Conservation (phyloP, 176 grass and related monocot genomes). For the Musa troglodytarum region DNA sequence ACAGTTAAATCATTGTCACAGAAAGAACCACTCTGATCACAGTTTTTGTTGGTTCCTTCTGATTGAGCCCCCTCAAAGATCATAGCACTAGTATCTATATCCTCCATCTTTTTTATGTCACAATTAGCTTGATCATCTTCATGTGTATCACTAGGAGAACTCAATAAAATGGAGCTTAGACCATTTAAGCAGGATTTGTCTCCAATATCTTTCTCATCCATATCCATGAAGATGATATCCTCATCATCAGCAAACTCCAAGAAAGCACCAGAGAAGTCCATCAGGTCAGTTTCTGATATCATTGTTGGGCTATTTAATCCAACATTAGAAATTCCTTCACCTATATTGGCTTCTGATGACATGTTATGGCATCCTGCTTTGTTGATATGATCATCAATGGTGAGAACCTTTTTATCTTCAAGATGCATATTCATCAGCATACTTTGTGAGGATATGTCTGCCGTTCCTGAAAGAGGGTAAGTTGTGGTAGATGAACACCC, state of each 20-base stretch:
- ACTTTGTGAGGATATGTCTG: slow-evolving; percentile 21
- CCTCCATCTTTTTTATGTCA: slow-evolving; percentile 25
- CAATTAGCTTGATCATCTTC: slow-evolving; percentile 22
- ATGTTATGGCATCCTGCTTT: slow-evolving; percentile 21
- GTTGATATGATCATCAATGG: slow-evolving; percentile 32
- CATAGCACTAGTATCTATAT: slow-evolving; percentile 12
- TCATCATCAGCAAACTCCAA: slow-evolving; percentile 41
- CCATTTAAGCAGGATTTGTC: slow-evolving; percentile 2
- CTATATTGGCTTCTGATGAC: slow-evolving; percentile 28
- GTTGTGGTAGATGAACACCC: slow-evolving; percentile 33
- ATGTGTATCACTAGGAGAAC: slow-evolving; percentile 45
- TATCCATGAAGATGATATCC: slow-evolving; percentile 47
- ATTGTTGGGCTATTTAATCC: slow-evolving; percentile 27
- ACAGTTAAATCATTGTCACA: slow-evolving; percentile 20
- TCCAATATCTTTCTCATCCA: slow-evolving; percentile 27
- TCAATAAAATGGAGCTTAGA: slow-evolving; percentile 31
- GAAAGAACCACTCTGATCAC: slow-evolving; percentile 30
- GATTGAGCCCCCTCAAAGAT: slow-evolving; percentile 26
- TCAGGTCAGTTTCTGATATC: slow-evolving; percentile 42
- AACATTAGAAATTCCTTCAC: slow-evolving; percentile 30
- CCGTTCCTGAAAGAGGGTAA: slow-evolving; percentile 32
- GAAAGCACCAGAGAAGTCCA: slow-evolving; percentile 45
- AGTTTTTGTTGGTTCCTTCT: slow-evolving; percentile 27
- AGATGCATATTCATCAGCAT: slow-evolving; percentile 21
- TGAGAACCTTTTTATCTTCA: slow-evolving; percentile 7